phyloP scores from a whole-genome alignment of 345 rosid species.

The Euclidium syriacum region DNA sequence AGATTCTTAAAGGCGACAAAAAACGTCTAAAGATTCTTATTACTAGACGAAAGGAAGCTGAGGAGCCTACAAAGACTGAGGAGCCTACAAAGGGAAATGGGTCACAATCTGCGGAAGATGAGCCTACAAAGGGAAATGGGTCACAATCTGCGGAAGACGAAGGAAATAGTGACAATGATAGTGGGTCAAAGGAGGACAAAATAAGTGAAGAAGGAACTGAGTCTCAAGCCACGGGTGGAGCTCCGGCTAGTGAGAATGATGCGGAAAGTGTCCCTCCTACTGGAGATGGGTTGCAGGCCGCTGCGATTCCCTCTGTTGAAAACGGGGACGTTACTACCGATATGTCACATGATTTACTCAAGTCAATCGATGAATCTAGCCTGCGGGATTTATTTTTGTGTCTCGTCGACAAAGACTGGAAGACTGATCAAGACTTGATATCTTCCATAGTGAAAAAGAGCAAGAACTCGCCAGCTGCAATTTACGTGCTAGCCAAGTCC shows the following conservation, averaged over 20 bases:
- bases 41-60: slow-evolving; percentile 4
- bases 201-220: background rate
- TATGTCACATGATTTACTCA: background rate
- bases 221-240: background rate
- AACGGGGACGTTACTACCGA: background rate
- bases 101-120: too few relatives aligned
- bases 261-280: background rate
- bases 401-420: background rate
- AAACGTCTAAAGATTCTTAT: background rate
- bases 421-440: background rate
- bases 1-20: background rate
- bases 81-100: background rate
- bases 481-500: slow-evolving; percentile 36
- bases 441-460: background rate
- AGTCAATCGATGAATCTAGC: background rate
- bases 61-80: background rate
- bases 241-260: background rate
- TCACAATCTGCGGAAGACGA: too few relatives aligned
- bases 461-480: slow-evolving; percentile 29
- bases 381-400: background rate
- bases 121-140: background rate
- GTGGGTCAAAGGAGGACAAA: too few relatives aligned
- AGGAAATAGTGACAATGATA: too few relatives aligned
- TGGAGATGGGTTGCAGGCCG: background rate
- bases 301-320: background rate